phyloP scores from a whole-genome alignment of 331 rosid genomes.

The Stylosanthes scabra region DNA sequence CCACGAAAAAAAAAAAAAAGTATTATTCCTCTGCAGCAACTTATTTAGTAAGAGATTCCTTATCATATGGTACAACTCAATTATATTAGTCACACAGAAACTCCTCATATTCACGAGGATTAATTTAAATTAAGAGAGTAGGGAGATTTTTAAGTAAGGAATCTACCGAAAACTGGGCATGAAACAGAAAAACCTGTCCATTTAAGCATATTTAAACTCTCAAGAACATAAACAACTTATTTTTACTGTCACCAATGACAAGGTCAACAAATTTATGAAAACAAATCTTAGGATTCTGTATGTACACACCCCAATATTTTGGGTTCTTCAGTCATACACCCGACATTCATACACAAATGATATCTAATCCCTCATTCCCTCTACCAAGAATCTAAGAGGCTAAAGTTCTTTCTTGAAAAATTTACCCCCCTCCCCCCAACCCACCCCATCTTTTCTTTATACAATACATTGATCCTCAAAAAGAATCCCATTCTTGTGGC shows the following conservation, averaged over 20 bases:
- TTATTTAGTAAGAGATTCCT: too few relatives aligned
- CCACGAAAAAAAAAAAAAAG: too few relatives aligned
- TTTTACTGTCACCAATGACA: background rate
- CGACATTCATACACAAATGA: conserved; percentile 53
- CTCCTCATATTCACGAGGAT: too few relatives aligned
- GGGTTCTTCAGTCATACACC: conserved; percentile 45
- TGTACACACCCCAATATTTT: conserved; percentile 52
- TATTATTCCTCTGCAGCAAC: too few relatives aligned
- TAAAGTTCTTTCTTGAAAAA: conserved; percentile 39
- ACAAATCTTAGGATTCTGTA: conserved; percentile 47
- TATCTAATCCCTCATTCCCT: conserved; percentile 56
- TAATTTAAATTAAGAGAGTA: too few relatives aligned
- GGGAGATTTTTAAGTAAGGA: background rate
- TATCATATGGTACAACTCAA: too few relatives aligned
- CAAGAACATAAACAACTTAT: background rate
- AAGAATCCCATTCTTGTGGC: conserved; percentile 38
- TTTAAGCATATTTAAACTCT: conserved; percentile 4
- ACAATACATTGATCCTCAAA: conserved; percentile 39
- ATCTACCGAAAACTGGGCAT: background rate
- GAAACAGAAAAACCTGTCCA: background rate
- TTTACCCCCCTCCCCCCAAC: conserved; percentile 30
- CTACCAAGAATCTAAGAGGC: conserved; percentile 47
- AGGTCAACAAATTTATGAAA: conserved; percentile 24
- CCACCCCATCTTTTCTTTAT: background rate
- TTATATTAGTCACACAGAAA: too few relatives aligned